Percentiles rank a stretch among this genome's conserved stretches.
Conservation (phyloP, 192 early-diverging fungal species). For the Coemansia sp. region DNA sequence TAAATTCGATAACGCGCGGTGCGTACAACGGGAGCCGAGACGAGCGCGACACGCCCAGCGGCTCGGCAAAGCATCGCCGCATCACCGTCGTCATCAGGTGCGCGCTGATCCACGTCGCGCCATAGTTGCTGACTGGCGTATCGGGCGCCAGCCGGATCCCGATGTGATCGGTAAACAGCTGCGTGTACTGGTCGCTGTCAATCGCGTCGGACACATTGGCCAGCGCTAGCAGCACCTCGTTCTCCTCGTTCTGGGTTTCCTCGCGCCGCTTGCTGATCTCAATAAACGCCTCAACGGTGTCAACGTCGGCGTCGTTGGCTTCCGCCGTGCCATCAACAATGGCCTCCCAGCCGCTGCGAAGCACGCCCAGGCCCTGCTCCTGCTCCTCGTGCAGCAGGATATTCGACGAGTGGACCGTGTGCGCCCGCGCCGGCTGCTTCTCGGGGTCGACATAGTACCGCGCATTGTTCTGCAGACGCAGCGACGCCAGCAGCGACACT, state of each 20-base stretch:
- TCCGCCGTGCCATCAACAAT: slow-evolving; percentile 37
- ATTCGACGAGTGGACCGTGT: slow-evolving; percentile 42
- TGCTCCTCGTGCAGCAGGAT: slow-evolving; percentile 50
- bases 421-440: slow-evolving; percentile 22
- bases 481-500: slow-evolving; percentile 39
- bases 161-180: slow-evolving; percentile 49
- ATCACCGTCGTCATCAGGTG: slow-evolving; percentile 53
- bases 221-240: slow-evolving; percentile 43
- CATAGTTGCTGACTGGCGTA: slow-evolving; percentile 1
- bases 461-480: slow-evolving; percentile 49
- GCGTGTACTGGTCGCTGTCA: slow-evolving; percentile 46
- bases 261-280: slow-evolving; percentile 28
- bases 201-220: slow-evolving; percentile 42
- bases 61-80: slow-evolving; percentile 53
- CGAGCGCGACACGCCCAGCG: slow-evolving; percentile 45
- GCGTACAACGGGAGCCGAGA: slow-evolving; percentile 48
- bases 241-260: slow-evolving; percentile 40
- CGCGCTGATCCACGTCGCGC: slow-evolving; percentile 43
- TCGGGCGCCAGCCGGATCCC: slow-evolving; percentile 13
- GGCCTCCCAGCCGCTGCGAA: slow-evolving; percentile 52
- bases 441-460: slow-evolving; percentile 49
- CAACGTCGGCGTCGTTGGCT: not conserved
- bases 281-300: slow-evolving; percentile 14
- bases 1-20: slow-evolving; percentile 47
- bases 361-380: slow-evolving; percentile 47